Evolutionary conservation across 2,329 filamentous ascomycete species (phyloP), one percentile per base, ranked within the genome.

Genomic region (Periconia digitata): DNA sequence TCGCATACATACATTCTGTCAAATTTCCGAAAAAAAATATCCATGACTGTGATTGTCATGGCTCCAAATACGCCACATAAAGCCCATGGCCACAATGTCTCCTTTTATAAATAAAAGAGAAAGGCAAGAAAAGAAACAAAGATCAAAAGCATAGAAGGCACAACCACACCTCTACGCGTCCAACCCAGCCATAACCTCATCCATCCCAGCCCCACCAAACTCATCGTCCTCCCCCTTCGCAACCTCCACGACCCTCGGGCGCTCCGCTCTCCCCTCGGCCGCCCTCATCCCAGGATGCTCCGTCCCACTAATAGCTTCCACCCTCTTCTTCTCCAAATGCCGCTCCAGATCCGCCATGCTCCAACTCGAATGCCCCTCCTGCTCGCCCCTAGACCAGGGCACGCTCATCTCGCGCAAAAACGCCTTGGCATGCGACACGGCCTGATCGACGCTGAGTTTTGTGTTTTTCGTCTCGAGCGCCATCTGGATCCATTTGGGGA

Each of bases 401-500:
- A 95, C 90, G 4, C 90, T 92, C 90, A 99, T 99, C 21, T 85
- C 86, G 51, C 88, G 83, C 64, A 99, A 72, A 72, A 99, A 99
- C 44, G 87, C 87, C 74, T 95, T 91, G 10, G 94, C 92, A 40
- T 83, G 86, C 47, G 90, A 89, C 16, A 95, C 87, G 0, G 92
- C 90, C 85, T 97, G 96, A 66, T 99, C 94, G 0, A 94, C 96
- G 64, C 89, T 95, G 51, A 99, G 78, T 60, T 96, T 96, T 10
- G 87, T 85, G 58, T 96, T 91, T 18, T 86, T 86, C 42, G 96
- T 91, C 24, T 89, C 78, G 51, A 99, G 80, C 3, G 88, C 91
- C 66, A 95, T 88, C 54, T 86, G 89, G 65, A 99, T 99, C 94
- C 94, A 99, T 69, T 96, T 96, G 10, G 94, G 94, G 22, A 99